A percentile compares a stretch with the other conserved stretches of the same genome.
These are phyloP conservation scores for Apophysomyces ossiformis DNA, from an alignment of 371 early-diverging fungal genomes.

Conservation along the genomic window DNA sequence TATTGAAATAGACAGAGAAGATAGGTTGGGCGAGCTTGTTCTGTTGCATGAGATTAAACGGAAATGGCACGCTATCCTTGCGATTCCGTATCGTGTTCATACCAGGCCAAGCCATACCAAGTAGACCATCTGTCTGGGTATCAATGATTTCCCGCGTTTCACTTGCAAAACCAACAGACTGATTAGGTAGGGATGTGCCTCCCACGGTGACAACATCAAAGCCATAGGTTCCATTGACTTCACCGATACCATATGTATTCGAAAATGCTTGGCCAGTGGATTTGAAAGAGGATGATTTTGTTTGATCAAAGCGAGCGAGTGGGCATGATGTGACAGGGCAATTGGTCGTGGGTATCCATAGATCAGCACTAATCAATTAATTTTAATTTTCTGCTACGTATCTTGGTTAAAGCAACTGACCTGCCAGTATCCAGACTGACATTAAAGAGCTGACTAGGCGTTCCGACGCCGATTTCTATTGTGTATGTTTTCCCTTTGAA, in stretches of 20 bases:
- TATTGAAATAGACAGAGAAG: neutral
- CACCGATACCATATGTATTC: constrained; percentile 50
- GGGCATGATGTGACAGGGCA: constrained; percentile 39
- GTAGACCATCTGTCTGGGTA: neutral
- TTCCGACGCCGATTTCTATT: neutral
- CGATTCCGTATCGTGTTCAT: neutral
- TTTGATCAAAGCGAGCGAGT: constrained; percentile 37
- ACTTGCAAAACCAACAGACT: neutral
- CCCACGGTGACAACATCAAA: constrained; percentile 36
- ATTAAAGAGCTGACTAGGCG: neutral
- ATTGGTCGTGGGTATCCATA: constrained; percentile 46
- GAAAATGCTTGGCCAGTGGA: constrained; percentile 23
- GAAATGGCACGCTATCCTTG: neutral
- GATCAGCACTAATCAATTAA: constrained; percentile 33
- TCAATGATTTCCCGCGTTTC: neutral
- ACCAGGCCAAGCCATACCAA: neutral
- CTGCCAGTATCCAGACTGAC: constrained; percentile 2
- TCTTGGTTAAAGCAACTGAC: neutral
- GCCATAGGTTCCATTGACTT: constrained; percentile 45
- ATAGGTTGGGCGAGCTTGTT: neutral
- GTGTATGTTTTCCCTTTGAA: neutral
- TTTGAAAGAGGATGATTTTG: constrained; percentile 37
- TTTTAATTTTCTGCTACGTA: neutral
- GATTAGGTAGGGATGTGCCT: neutral
- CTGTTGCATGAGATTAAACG: neutral